Percentiles rank a stretch among this genome's conserved stretches.
phyloP scores from a whole-genome alignment of 2,329 filamentous ascomycete genomes.

The Trichoderma lentiforme region DNA sequence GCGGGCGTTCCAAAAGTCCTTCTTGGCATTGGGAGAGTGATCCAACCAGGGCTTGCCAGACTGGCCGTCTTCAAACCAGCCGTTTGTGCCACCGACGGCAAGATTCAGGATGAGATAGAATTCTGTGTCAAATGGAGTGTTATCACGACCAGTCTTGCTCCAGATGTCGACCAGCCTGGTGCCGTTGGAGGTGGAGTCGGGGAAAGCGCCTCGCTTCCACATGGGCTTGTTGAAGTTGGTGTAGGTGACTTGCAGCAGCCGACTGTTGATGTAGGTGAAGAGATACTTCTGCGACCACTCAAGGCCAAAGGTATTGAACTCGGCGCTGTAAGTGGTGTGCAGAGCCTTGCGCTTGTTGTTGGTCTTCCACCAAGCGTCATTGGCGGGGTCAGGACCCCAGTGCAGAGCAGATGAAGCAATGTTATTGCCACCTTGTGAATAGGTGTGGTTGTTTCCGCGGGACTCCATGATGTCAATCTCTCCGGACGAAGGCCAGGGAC shows the following conservation, averaged over 20 bases:
- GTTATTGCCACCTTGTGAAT: conserved; percentile 74
- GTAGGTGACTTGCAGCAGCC: conserved; percentile 77
- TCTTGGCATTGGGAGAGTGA: conserved; percentile 59
- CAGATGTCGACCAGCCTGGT: conserved; percentile 63
- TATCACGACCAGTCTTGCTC: conserved; percentile 55
- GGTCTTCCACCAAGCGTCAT: conserved; percentile 80
- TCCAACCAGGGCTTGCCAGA: conserved; percentile 79
- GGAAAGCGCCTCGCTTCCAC: conserved; percentile 67
- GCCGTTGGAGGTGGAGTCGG: conserved; percentile 60
- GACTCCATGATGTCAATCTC: conserved; percentile 82
- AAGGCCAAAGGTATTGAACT: conserved; percentile 73
- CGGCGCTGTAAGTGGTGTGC: conserved; percentile 67
- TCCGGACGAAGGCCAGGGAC: conserved; percentile 72
- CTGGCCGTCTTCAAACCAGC: conserved; percentile 75
- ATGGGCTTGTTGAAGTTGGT: conserved; percentile 67
- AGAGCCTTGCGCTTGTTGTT: conserved; percentile 73
- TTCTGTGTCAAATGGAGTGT: conserved; percentile 70
- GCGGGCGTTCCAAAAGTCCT: conserved; percentile 72
- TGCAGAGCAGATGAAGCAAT: conserved; percentile 76
- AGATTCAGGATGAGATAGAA: conserved; percentile 77
- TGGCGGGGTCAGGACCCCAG: conserved; percentile 70
- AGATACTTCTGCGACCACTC: conserved; percentile 88
- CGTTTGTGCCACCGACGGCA: conserved; percentile 73
- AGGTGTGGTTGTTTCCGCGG: conserved; percentile 78
- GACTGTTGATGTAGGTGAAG: conserved; percentile 81